Base-by-base conservation (phyloP, 2,329 filamentous ascomycete genomes). In the Exophiala sideris region DNA sequence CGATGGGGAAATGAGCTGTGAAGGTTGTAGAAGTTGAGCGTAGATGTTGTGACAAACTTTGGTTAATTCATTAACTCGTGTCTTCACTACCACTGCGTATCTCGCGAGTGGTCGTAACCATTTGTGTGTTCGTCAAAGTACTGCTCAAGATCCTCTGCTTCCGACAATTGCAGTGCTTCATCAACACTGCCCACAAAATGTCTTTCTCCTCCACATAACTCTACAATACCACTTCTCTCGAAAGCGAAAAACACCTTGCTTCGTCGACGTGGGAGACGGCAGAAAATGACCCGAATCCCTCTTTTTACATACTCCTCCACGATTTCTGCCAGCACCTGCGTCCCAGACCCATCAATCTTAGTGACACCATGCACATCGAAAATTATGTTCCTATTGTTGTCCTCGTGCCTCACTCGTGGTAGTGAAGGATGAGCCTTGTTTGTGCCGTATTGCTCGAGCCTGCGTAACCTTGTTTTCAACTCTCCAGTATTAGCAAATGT, bases 311-410 rank as follows among this genome's bases (percentile, higher is more conserved):
- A 97, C 29, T 77, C 80, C 45, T 84, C 77, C 12, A 99, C 89
- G 62, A 97, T 97, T 71, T 97, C 94, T 44, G 83, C 81, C 2
- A 99, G 77, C 0, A 97, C 92, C 72, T 97, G 94, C 0, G 89
- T 88, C 1, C 92, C 94, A 0, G 91, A 95, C 5, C 91, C 94
- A 68, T 99, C 94, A 64, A 99, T 85, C 24, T 87, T 88, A 0
- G 91, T 96, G 2, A 99, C 94, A n/a, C 94, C 94, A 64, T 97
- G 92, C 6, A 97, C 91, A 68, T 99, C 94, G 66, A 99, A 97
- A 58, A 99, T 91, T 70, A 99, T 79, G 67, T 96, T 96, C 63
- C 85, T 83, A 68, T 96, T 96, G 65, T 89, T 85, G 57, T 92
- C 87, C n/a, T 84, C 81, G 21, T 80, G 77, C 3, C 91, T 81